Conservation (phyloP, 441 rosid species). For the Brassica hybrid region DNA sequence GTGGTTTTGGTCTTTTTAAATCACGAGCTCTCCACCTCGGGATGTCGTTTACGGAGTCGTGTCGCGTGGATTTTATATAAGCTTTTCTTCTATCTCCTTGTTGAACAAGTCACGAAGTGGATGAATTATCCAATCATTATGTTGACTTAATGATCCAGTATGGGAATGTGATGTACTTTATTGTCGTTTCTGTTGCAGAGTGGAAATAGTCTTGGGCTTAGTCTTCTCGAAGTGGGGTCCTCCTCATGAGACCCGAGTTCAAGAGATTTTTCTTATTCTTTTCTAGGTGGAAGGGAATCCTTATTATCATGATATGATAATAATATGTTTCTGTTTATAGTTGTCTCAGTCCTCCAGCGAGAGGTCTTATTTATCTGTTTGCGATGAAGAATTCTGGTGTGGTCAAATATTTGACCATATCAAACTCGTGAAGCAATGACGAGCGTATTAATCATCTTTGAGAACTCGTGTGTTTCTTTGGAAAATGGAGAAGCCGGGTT, state of each 20-base stretch:
- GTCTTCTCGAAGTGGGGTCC: background rate
- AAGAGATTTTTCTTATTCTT: background rate
- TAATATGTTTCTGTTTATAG: background rate
- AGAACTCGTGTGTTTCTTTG: too few species aligned
- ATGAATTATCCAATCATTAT: background rate
- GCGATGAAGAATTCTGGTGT: too few species aligned
- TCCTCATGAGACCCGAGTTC: background rate
- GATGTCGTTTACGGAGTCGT: background rate
- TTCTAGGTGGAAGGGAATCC: background rate
- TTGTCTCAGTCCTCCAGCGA: background rate
- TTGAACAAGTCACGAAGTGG: background rate
- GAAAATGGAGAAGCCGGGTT: too few species aligned
- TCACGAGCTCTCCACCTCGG: background rate
- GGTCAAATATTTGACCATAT: too few species aligned
- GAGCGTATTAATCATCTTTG: too few species aligned
- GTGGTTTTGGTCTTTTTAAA: background rate
- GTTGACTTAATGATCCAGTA: background rate
- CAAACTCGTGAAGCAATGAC: too few species aligned
- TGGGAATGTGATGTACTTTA: background rate
- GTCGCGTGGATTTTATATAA: background rate
- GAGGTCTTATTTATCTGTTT: too few species aligned
- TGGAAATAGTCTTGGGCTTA: background rate
- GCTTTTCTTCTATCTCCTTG: background rate
- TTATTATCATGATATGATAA: background rate
- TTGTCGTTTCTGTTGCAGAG: background rate